Base-by-base conservation (phyloP, 2,329 filamentous ascomycete species). In the Fusarium keratoplasticum region DNA sequence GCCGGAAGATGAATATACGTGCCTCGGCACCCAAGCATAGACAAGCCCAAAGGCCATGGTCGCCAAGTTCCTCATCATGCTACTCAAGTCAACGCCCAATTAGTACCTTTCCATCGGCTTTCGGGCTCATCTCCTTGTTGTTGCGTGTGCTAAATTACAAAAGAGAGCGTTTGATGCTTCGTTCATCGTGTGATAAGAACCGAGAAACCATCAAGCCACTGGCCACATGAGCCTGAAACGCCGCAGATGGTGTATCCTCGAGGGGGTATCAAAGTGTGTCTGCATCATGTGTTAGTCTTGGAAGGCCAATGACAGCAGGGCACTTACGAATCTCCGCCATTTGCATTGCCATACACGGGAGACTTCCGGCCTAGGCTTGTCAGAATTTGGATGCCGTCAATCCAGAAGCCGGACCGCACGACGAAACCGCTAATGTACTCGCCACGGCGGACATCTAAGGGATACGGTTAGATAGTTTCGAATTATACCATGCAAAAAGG, bases 361-460 rank as follows among this genome's bases (percentile, higher is more conserved):
- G 96, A 98, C 81, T 92, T 93, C 77, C 95, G 90, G n/a, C 95
- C 95, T 69, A 94, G 85, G 78, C 92, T 98, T 1, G 96, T 98
- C 82, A 98, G 85, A 72, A 98, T 92, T 81, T 98, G 95, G 61
- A 98, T 89, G 14, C 92, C 96, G 81, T 98, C 95, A 74, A 98
- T 92, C 91, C 93, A 96, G 69, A 90, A 86, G 25, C 94, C 95
- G 59, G 93, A 91, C 74, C 95, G 89, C 61, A 98, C 86, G 76
- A 93, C 89, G 81, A 99, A 98, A 10, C 96, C 96, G 69, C 95
- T 91, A 52, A 99, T 87, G 71, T 94, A 93, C 84, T 99, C 96
- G 64, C 95, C 95, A 64, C 92, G 91, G 50, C 94, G 90, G 36
- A 94, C 92, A 82, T 98, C 95, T 94, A 67, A 88, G n/a, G n/a